phyloP scores from a whole-genome alignment of 2,329 filamentous ascomycete genomes.

The Paecilomyces dactylethromorphus region DNA sequence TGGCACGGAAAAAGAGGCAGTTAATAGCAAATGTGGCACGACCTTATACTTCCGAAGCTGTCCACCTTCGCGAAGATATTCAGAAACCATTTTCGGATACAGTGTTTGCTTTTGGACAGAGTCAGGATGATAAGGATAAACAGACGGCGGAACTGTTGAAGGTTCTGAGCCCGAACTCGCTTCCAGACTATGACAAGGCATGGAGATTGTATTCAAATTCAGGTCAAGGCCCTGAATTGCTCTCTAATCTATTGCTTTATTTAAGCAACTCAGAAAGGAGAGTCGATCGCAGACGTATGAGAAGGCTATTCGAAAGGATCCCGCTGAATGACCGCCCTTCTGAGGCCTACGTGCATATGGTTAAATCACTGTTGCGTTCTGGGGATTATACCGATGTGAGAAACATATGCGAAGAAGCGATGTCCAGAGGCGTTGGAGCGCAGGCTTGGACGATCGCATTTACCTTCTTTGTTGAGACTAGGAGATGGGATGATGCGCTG shows the following conservation, averaged over 20 bases:
- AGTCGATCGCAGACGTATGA: slow-evolving; percentile 36
- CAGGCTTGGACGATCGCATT: slow-evolving; percentile 25
- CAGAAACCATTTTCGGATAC: slow-evolving; percentile 6
- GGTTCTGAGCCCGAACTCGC: slow-evolving; percentile 10
- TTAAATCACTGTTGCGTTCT: slow-evolving; percentile 36
- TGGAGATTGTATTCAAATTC: slow-evolving; percentile 36
- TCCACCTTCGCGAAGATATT: slow-evolving; percentile 4
- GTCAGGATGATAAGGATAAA: slow-evolving; percentile 6
- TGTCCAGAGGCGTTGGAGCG: slow-evolving; percentile 14
- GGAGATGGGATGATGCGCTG: slow-evolving; percentile 25
- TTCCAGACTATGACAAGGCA: slow-evolving; percentile 27
- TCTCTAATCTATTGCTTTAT: slow-evolving; percentile 27
- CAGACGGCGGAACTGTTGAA: slow-evolving; percentile 12
- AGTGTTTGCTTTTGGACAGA: not conserved
- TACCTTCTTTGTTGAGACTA: slow-evolving; percentile 20
- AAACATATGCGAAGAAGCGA: slow-evolving; percentile 36
- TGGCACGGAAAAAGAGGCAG: slow-evolving; percentile 21
- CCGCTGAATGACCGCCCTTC: slow-evolving; percentile 27
- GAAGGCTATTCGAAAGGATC: slow-evolving; percentile 42
- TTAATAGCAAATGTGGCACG: slow-evolving; percentile 14
- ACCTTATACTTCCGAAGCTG: slow-evolving; percentile 19
- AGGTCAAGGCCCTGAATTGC: slow-evolving; percentile 19
- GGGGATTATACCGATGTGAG: slow-evolving; percentile 33
- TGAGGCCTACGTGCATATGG: slow-evolving; percentile 39
- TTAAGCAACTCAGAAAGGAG: slow-evolving; percentile 31